Evolutionary conservation across 176 grass and related monocot species (phyloP).

Genomic region (Paspalum vaginatum): DNA sequence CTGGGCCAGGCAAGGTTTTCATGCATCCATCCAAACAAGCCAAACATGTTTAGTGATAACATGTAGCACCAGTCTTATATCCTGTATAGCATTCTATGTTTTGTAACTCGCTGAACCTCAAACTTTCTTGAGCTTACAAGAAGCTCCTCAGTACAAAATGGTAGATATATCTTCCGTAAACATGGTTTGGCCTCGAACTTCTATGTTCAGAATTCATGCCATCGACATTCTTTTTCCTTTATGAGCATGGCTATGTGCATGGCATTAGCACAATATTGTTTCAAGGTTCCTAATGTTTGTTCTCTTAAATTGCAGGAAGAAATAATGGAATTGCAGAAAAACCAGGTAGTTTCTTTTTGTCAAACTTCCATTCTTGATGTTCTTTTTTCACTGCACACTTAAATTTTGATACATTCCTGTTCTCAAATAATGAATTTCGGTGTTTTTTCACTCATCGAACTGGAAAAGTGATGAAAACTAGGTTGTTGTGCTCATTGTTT

Average conservation of each 20-base stretch:
- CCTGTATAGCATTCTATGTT: too few species aligned
- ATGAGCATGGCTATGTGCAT: neutral
- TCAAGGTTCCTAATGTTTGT: conserved; percentile 13
- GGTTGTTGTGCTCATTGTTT: neutral
- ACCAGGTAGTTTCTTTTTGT: conserved; percentile 56
- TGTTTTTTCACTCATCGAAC: neutral
- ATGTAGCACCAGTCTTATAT: too few species aligned
- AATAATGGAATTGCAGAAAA: conserved; percentile 81
- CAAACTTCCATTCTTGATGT: conserved; percentile 1
- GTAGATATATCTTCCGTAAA: neutral
- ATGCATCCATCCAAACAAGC: too few species aligned
- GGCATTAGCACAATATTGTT: conserved; percentile 1
- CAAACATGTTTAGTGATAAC: too few species aligned
- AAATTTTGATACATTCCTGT: neutral
- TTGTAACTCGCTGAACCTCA: too few species aligned
- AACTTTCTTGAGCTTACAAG: too few species aligned
- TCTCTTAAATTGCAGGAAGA: conserved; percentile 57
- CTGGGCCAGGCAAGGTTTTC: too few species aligned
- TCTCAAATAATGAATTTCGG: neutral
- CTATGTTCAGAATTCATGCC: neutral
- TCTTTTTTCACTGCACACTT: neutral
- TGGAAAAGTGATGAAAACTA: neutral
- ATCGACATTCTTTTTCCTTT: neutral
- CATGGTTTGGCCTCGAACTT: neutral
- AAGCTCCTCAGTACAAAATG: too few species aligned